phyloP scores from a whole-genome alignment of 352 stramenopile species.

The Thraustotheca clavata region DNA sequence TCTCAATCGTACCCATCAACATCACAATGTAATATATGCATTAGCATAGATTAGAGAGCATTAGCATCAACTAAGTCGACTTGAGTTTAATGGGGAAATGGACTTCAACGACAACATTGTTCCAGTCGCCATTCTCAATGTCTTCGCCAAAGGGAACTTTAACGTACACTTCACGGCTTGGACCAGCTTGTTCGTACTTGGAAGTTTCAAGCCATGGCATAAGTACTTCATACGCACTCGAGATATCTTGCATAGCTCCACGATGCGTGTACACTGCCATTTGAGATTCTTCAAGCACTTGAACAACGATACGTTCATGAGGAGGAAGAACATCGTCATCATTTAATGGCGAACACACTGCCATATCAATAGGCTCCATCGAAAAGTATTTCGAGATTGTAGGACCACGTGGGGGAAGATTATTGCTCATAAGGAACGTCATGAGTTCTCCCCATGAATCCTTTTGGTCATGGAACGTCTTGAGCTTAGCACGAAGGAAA shows the following conservation, averaged over 20 bases:
- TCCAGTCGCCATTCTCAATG: background rate
- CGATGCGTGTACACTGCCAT: background rate
- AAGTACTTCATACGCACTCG: background rate
- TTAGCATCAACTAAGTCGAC: background rate
- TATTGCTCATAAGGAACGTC: background rate
- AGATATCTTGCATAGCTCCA: background rate
- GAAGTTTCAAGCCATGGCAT: background rate
- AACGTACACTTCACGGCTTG: background rate
- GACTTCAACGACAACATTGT: background rate
- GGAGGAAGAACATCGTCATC: background rate
- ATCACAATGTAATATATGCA: no score
- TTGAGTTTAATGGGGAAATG: background rate
- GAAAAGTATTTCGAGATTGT: background rate
- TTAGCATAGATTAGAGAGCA: no score
- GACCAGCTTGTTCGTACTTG: background rate
- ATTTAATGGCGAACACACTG: background rate
- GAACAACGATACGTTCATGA: background rate
- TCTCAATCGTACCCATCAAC: no score
- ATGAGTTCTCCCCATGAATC: background rate
- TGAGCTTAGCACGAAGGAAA: background rate
- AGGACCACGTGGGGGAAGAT: background rate
- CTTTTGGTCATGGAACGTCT: background rate
- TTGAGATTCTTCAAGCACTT: background rate
- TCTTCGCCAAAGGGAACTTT: background rate
- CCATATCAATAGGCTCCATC: constrained; percentile 1